These are phyloP conservation scores for Neurospora sp. DNA, from an alignment of 495 filamentous ascomycete species.

Conservation along the genomic window DNA sequence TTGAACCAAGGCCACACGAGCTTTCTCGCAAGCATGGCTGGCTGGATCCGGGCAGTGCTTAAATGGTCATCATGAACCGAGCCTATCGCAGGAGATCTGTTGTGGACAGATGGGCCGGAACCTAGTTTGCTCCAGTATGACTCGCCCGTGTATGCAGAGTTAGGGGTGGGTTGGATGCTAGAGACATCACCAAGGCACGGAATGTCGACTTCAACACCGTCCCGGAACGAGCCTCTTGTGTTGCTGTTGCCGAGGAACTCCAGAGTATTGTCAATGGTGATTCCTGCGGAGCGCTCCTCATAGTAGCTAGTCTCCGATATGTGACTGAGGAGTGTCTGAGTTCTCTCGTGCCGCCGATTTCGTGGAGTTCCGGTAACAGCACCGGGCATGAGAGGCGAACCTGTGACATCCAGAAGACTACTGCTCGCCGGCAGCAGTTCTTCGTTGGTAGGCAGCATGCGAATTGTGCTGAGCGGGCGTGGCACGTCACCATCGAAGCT, in stretches of 20 bases:
- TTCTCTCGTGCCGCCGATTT: neutral
- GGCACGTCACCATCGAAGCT: neutral
- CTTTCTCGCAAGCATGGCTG: constrained; percentile 1
- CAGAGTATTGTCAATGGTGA: constrained; percentile 3
- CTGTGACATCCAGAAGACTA: neutral
- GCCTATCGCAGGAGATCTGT: neutral
- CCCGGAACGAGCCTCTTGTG: constrained; percentile 12
- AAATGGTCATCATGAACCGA: neutral
- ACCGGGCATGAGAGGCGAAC: neutral
- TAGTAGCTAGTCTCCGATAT: constrained; percentile 16
- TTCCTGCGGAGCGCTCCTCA: constrained; percentile 3
- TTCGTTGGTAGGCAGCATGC: neutral
- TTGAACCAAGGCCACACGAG: constrained; percentile 20
- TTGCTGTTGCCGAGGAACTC: constrained; percentile 6
- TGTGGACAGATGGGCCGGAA: neutral
- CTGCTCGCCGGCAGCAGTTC: neutral
- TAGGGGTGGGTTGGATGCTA: constrained; percentile 25
- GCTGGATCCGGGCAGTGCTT: neutral
- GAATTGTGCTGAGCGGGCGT: neutral
- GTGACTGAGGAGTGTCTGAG: constrained; percentile 5
- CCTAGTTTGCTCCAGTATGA: neutral
- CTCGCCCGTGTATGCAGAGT: constrained; percentile 16
- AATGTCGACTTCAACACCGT: constrained; percentile 22
- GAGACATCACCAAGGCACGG: constrained; percentile 13
- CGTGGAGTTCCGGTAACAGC: neutral